phyloP scores from a whole-genome alignment of 768 basidiomycete species.

The Boletus fagicola region DNA sequence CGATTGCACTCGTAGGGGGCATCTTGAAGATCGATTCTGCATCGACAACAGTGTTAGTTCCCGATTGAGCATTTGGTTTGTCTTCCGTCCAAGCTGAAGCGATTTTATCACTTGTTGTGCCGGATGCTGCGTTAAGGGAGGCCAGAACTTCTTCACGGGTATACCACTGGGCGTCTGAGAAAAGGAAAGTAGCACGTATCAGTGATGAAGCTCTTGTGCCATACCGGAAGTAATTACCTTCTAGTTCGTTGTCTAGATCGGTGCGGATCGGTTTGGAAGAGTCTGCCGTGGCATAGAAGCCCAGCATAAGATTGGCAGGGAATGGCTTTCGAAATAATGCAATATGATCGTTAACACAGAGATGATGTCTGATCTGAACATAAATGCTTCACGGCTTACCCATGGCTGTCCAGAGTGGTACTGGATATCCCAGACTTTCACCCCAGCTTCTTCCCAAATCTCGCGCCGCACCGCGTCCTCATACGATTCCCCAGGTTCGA shows the following conservation, averaged over 20 bases:
- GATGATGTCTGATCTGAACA: background rate
- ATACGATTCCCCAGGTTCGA: constrained; percentile 91
- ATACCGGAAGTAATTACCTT: constrained; percentile 44
- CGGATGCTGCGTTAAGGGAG: constrained; percentile 44
- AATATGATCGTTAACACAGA: background rate
- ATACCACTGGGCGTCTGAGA: constrained; percentile 85
- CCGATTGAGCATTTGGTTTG: constrained; percentile 22
- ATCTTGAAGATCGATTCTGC: constrained; percentile 62
- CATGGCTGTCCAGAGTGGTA: constrained; percentile 90
- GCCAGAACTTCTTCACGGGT: constrained; percentile 67
- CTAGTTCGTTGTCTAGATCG: constrained; percentile 95
- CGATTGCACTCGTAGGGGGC: constrained; percentile 77
- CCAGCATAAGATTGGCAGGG: constrained; percentile 88
- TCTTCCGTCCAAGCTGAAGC: constrained; percentile 17
- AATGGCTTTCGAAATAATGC: constrained; percentile 59
- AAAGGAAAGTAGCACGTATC: background rate
- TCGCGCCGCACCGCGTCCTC: constrained; percentile 93
- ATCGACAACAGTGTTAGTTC: constrained; percentile 16
- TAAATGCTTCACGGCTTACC: constrained; percentile 44
- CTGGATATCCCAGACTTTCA: constrained; percentile 76
- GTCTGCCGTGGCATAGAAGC: constrained; percentile 81
- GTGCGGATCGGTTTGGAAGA: constrained; percentile 68
- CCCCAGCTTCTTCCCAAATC: constrained; percentile 94
- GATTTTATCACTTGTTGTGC: constrained; percentile 30
- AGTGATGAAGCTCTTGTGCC: background rate